phyloP scores from a whole-genome alignment of 768 basidiomycete species.

The Mycena kentingensis region DNA sequence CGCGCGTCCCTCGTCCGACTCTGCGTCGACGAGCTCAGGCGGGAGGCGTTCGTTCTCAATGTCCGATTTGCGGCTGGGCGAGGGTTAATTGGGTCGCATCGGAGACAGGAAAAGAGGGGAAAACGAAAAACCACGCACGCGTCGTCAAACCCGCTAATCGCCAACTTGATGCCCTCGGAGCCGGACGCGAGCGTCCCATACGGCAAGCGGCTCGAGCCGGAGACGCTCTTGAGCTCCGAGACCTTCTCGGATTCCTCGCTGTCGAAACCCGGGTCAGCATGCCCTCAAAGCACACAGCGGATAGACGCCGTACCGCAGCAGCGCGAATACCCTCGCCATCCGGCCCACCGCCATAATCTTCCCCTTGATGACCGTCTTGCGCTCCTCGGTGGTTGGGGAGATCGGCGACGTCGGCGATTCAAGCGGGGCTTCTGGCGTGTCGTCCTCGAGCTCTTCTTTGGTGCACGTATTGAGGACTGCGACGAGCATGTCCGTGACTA shows the following conservation, averaged over 20 bases:
- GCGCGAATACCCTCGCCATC: conserved; percentile 95
- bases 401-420: conserved; percentile 36
- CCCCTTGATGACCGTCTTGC: conserved; percentile 92
- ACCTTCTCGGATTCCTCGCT: conserved; percentile 98
- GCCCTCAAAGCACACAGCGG: background rate
- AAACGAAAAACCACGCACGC: conserved; percentile 66
- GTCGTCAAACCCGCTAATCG: conserved; percentile 91
- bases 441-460: conserved; percentile 91
- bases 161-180: conserved; percentile 94
- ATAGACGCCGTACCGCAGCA: conserved; percentile 71
- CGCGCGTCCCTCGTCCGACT: conserved; percentile 69
- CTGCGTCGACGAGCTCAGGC: conserved; percentile 87
- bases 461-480: conserved; percentile 95
- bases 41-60: conserved; percentile 98
- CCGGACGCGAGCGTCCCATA: conserved; percentile 84
- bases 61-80: conserved; percentile 84
- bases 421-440: conserved; percentile 49
- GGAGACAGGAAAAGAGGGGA: background rate
- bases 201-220: conserved; percentile 74
- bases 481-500: conserved; percentile 98
- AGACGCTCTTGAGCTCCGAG: conserved; percentile 92
- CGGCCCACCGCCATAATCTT: conserved; percentile 98
- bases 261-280: conserved; percentile 2
- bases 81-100: background rate
- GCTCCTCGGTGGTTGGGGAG: conserved; percentile 53